Conservation (phyloP, 2,329 filamentous ascomycete genomes). For the Lachnellula occidentalis region DNA sequence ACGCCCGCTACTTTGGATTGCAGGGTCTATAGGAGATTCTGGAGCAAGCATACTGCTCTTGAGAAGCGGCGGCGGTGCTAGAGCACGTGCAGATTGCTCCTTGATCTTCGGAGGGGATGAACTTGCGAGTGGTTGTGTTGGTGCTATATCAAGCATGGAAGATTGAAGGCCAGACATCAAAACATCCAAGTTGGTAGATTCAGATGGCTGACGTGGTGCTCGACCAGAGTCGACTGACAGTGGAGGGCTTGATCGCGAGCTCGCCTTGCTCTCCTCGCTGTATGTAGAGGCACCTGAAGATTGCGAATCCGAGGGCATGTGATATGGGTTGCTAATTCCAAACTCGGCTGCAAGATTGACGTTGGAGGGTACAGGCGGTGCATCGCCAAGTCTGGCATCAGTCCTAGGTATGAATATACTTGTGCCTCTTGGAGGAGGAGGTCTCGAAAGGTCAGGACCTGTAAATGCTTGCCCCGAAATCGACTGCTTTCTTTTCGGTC, state of each 20-base stretch:
- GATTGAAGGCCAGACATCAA: slow-evolving; percentile 52
- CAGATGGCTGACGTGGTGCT: slow-evolving; percentile 35
- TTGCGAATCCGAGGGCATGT: slow-evolving; percentile 57
- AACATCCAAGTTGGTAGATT: slow-evolving; percentile 39
- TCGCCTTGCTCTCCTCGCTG: slow-evolving; percentile 54
- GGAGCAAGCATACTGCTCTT: slow-evolving; percentile 24
- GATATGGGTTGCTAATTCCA: slow-evolving; percentile 57
- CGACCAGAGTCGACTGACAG: slow-evolving; percentile 33
- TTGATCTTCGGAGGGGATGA: slow-evolving; percentile 24
- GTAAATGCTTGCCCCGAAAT: slow-evolving; percentile 17
- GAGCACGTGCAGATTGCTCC: slow-evolving; percentile 13
- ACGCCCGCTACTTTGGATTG: slow-evolving; percentile 35
- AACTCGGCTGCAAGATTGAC: slow-evolving; percentile 56
- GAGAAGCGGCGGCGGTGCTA: slow-evolving; percentile 11
- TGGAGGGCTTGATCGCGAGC: slow-evolving; percentile 56
- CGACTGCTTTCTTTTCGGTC: slow-evolving; percentile 21
- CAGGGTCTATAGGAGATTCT: slow-evolving; percentile 44
- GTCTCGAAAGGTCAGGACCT: slow-evolving; percentile 26
- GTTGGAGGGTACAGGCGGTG: slow-evolving; percentile 23
- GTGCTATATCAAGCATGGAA: slow-evolving; percentile 40
- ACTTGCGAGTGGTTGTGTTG: slow-evolving; percentile 27
- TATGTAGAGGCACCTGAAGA: slow-evolving; percentile 59
- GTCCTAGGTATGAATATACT: slow-evolving; percentile 25
- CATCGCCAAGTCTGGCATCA: slow-evolving; percentile 18
- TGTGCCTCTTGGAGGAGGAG: slow-evolving; percentile 27